These are phyloP conservation scores for Marasmius oreades DNA, from an alignment of 1,284 basidiomycete species.

Conservation along the genomic window DNA sequence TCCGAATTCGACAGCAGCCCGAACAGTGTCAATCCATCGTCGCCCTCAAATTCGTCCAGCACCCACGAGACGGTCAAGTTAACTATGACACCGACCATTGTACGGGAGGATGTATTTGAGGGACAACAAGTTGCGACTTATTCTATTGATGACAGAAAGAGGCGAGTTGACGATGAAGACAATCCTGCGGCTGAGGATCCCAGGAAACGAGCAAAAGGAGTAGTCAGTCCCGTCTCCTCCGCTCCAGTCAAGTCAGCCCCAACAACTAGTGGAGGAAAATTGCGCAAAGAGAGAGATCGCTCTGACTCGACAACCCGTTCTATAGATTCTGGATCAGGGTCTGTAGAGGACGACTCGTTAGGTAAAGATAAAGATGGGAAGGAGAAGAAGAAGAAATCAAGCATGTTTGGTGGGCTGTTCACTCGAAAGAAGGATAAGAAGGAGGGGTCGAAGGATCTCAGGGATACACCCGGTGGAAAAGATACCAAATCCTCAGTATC, in stretches of 20 bases:
- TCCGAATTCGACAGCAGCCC: slow-evolving; percentile 1
- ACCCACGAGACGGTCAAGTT: slow-evolving; percentile 64
- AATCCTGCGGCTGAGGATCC: slow-evolving; percentile 44
- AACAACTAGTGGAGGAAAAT: slow-evolving; percentile 39
- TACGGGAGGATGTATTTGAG: slow-evolving; percentile 40
- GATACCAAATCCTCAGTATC: slow-evolving; percentile 23
- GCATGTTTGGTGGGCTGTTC: slow-evolving; percentile 74
- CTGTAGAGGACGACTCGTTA: slow-evolving; percentile 37
- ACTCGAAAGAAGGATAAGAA: slow-evolving; percentile 67
- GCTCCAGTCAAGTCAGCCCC: slow-evolving; percentile 14
- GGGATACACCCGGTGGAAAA: slow-evolving; percentile 36
- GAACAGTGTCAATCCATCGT: slow-evolving; percentile 13
- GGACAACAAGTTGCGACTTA: slow-evolving; percentile 43
- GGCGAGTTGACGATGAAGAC: slow-evolving; percentile 62
- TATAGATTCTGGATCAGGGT: not conserved
- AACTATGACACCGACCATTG: slow-evolving; percentile 74
- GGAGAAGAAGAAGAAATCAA: slow-evolving; percentile 65
- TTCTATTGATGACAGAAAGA: slow-evolving; percentile 55
- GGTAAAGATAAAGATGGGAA: slow-evolving; percentile 27
- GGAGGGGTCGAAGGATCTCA: slow-evolving; percentile 1
- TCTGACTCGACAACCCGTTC: slow-evolving; percentile 17
- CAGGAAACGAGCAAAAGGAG: slow-evolving; percentile 42
- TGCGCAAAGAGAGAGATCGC: slow-evolving; percentile 61
- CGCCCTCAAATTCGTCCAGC: slow-evolving; percentile 18
- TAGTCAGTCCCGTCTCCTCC: slow-evolving; percentile 35